phyloP scores from a whole-genome alignment of 768 basidiomycete genomes.

The Mycena haematopus region DNA sequence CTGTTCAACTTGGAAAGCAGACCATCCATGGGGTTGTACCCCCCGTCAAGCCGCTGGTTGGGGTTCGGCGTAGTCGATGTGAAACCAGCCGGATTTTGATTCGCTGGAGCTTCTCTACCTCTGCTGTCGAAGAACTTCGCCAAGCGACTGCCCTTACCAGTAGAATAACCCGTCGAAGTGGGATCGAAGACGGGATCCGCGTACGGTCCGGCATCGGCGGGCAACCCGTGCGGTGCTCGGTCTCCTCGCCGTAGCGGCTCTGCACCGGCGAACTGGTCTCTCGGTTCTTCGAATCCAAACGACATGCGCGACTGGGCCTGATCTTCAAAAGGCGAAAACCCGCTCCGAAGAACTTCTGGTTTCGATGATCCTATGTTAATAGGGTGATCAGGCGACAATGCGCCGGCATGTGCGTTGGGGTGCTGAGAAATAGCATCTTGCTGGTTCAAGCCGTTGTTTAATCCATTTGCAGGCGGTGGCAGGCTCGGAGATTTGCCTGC shows the following conservation, averaged over 20 bases:
- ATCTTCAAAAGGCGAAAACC: constrained; percentile 69
- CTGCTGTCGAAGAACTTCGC: constrained; percentile 90
- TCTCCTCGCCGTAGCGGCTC: constrained; percentile 32
- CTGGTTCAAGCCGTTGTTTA: constrained; percentile 47
- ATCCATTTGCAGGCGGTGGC: constrained; percentile 52
- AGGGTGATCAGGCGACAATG: constrained; percentile 30
- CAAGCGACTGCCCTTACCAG: constrained; percentile 79
- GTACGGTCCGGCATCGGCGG: constrained; percentile 23
- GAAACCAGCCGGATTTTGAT: constrained; percentile 44
- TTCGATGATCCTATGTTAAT: constrained; percentile 32
- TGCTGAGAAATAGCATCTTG: constrained; percentile 28
- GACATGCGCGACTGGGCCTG: constrained; percentile 37
- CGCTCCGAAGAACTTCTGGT: constrained; percentile 39
- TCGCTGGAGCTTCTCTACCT: constrained; percentile 48
- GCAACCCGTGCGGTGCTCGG: constrained; percentile 25
- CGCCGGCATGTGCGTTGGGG: constrained; percentile 16
- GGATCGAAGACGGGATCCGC: constrained; percentile 32
- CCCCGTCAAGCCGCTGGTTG: constrained; percentile 54
- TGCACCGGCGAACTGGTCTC: constrained; percentile 26
- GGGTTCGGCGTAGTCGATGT: constrained; percentile 54
- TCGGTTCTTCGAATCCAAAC: constrained; percentile 33
- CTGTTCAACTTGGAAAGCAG: constrained; percentile 82
- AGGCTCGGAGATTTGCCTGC: constrained; percentile 46
- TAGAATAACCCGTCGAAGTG: constrained; percentile 52
- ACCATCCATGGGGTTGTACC: constrained; percentile 61